Percentiles rank a stretch among this genome's conserved stretches.
phyloP scores from a whole-genome alignment of 1,139 yeast species.

The Yamadazyma mexicana region DNA sequence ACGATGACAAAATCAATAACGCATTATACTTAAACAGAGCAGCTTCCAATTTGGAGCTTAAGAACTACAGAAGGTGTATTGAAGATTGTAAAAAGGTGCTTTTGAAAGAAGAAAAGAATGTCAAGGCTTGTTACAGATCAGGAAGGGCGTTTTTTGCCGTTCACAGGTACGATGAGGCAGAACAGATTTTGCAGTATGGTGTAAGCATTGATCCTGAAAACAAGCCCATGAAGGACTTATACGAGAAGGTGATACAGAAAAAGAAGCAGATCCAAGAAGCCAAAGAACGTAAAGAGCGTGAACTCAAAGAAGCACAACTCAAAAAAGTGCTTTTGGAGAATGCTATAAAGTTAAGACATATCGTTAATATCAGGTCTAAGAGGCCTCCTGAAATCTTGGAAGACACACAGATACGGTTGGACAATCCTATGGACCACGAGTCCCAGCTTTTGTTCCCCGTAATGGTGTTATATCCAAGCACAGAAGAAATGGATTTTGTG shows the following conservation, averaged over 20 bases:
- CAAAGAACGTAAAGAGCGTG: slow-evolving; percentile 31
- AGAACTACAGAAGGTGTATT: slow-evolving; percentile 82
- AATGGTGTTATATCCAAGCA: slow-evolving; percentile 77
- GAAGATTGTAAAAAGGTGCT: slow-evolving; percentile 82
- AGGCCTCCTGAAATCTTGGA: slow-evolving; percentile 53
- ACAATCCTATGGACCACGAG: slow-evolving; percentile 70
- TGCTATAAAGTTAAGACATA: slow-evolving; percentile 59
- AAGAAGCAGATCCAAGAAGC: slow-evolving; percentile 34
- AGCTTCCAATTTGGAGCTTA: slow-evolving; percentile 83
- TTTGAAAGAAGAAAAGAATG: slow-evolving; percentile 61
- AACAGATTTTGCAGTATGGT: slow-evolving; percentile 66
- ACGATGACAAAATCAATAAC: slow-evolving; percentile 50
- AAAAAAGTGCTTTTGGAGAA: slow-evolving; percentile 41
- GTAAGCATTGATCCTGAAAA: slow-evolving; percentile 57
- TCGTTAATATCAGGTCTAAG: slow-evolving; percentile 46
- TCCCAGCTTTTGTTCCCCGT: slow-evolving; percentile 83
- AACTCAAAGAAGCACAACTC: slow-evolving; percentile 30
- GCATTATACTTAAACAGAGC: slow-evolving; percentile 81
- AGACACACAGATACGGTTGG: slow-evolving; percentile 53
- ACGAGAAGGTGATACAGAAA: slow-evolving; percentile 40
- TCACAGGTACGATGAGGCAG: slow-evolving; percentile 71
- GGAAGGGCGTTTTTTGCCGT: slow-evolving; percentile 77
- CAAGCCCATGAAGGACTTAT: slow-evolving; percentile 47
- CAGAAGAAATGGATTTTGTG: slow-evolving; percentile 80
- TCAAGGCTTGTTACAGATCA: slow-evolving; percentile 84